Conservation (phyloP, 2,329 filamentous ascomycete species). For the Bipolaris zeicola region DNA sequence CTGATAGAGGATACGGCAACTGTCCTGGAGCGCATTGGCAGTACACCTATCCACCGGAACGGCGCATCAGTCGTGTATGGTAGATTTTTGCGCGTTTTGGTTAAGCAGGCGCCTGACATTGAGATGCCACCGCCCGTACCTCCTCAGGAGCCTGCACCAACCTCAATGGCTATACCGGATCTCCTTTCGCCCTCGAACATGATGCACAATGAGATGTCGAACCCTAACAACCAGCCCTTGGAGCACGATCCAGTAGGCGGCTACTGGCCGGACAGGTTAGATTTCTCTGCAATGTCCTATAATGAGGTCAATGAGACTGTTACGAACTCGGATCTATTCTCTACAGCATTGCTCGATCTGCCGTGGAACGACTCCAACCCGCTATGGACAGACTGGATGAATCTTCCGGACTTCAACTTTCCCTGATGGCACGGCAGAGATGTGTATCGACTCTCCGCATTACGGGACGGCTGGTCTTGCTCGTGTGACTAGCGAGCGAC, state of each 20-base stretch:
- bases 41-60: conserved; percentile 67
- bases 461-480: background rate
- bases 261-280: conserved; percentile 49
- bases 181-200: conserved; percentile 11
- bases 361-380: conserved; percentile 60
- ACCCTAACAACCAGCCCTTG: conserved; percentile 7
- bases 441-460: background rate
- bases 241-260: conserved; percentile 22
- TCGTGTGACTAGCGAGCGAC: background rate
- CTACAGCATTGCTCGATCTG: conserved; percentile 60
- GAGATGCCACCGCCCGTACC: conserved; percentile 4
- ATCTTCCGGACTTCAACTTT: conserved; percentile 42
- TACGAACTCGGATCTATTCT: conserved; percentile 66
- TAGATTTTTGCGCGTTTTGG: conserved; percentile 57
- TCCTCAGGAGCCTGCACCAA: conserved; percentile 10
- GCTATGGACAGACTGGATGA: conserved; percentile 46
- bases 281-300: conserved; percentile 72
- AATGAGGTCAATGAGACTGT: conserved; percentile 70
- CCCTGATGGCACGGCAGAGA: conserved; percentile 10
- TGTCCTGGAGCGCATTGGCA: conserved; percentile 71
- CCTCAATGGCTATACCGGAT: conserved; percentile 17
- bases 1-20: conserved; percentile 68
- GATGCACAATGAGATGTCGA: conserved; percentile 9
- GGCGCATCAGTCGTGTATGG: conserved; percentile 68
- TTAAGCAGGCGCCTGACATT: conserved; percentile 37